phyloP scores from a whole-genome alignment of 257 asterid species.

The Penstemon barbatus region DNA sequence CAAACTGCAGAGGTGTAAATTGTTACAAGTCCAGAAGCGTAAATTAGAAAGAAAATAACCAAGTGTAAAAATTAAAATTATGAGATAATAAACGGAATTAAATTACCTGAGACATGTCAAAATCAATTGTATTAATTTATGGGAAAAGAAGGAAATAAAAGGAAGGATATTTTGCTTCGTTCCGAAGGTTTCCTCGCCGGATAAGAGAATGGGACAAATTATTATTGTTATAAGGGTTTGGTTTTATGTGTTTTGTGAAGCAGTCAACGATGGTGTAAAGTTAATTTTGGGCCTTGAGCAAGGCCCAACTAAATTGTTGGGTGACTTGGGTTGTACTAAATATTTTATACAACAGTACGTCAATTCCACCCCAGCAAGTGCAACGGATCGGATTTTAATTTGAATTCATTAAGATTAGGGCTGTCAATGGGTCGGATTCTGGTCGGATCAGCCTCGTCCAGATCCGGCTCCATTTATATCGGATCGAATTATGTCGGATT shows the following conservation, averaged over 20 bases:
- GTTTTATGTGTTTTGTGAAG: background rate
- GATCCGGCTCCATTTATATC: too few relatives aligned
- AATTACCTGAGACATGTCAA: slow-evolving; percentile 43
- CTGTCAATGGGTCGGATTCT: too few relatives aligned
- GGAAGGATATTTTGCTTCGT: slow-evolving; percentile 2
- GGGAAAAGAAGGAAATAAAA: background rate
- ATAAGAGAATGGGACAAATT: slow-evolving; percentile 23
- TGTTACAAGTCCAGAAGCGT: background rate
- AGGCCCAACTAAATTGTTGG: too few relatives aligned
- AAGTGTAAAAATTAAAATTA: background rate
- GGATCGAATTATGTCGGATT: too few relatives aligned
- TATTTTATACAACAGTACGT: too few relatives aligned
- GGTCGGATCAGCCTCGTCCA: too few relatives aligned
- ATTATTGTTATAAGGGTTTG: background rate
- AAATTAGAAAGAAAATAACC: background rate
- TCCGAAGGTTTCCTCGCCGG: slow-evolving; percentile 24
- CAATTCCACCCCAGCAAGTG: too few relatives aligned
- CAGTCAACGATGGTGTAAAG: background rate
- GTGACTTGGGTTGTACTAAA: too few relatives aligned
- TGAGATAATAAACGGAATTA: background rate
- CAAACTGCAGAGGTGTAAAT: background rate
- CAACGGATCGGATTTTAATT: too few relatives aligned
- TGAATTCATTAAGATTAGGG: too few relatives aligned
- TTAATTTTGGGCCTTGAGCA: too few relatives aligned
- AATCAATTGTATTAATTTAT: too few relatives aligned